phyloP scores from a whole-genome alignment of 2,329 filamentous ascomycete genomes.

The Raffaelea ambrosiae region DNA sequence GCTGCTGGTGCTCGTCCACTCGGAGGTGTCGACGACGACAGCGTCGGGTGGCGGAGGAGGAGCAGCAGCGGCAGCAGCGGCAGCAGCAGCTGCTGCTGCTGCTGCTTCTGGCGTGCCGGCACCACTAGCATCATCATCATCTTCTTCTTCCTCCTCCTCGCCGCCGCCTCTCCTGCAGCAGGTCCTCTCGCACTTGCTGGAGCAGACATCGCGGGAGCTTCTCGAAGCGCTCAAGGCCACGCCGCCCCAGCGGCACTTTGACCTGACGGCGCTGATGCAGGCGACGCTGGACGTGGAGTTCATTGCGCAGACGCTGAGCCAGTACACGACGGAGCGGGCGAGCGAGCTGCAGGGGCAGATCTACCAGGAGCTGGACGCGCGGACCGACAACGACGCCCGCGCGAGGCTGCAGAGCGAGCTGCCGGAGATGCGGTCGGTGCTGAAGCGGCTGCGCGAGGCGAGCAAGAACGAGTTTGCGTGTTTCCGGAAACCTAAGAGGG shows the following conservation, averaged over 20 bases:
- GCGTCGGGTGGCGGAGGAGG: no score
- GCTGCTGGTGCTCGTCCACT: slow-evolving; percentile 81
- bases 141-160: no score
- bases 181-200: slow-evolving; percentile 79
- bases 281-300: slow-evolving; percentile 97
- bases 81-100: slow-evolving; percentile 78
- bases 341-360: slow-evolving; percentile 79
- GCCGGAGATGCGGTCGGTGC: slow-evolving; percentile 75
- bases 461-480: slow-evolving; percentile 84
- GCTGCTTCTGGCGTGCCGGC: slow-evolving; percentile 32
- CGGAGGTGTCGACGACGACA: slow-evolving; percentile 75
- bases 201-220: slow-evolving; percentile 71
- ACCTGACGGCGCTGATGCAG: slow-evolving; percentile 81
- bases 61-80: slow-evolving; percentile 72
- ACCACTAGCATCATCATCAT: no score
- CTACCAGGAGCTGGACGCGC: slow-evolving; percentile 75
- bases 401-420: slow-evolving; percentile 75
- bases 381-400: slow-evolving; percentile 82
- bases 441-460: slow-evolving; percentile 76
- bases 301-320: slow-evolving; percentile 82
- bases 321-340: slow-evolving; percentile 80
- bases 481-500: slow-evolving; percentile 57
- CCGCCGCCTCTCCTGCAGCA: slow-evolving; percentile 53
- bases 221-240: slow-evolving; percentile 61
- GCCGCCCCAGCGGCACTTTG: slow-evolving; percentile 41